A percentile compares a stretch with the other conserved stretches of the same genome.
Conservation (phyloP, 1,284 basidiomycete species). For the Entoloma clypeatum region DNA sequence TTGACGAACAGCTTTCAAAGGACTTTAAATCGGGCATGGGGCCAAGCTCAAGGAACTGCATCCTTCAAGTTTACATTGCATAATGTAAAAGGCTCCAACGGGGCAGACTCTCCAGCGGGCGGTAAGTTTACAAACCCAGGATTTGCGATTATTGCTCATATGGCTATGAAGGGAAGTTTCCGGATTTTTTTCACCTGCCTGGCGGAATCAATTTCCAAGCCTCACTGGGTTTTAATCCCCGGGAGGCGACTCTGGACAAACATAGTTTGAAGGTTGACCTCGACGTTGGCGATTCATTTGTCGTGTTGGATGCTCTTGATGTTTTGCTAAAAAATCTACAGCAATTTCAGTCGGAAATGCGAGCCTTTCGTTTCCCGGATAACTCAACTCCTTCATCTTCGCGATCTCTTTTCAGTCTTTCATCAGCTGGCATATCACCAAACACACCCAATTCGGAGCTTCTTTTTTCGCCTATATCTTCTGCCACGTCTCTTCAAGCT, state of each 20-base stretch:
- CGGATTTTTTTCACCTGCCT: slow-evolving; percentile 42
- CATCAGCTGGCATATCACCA: slow-evolving; percentile 19
- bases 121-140: too few relatives aligned
- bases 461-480: slow-evolving; percentile 17
- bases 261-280: slow-evolving; percentile 51
- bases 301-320: slow-evolving; percentile 47
- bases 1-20: slow-evolving; percentile 55
- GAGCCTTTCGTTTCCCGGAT: not conserved
- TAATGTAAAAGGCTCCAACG: slow-evolving; percentile 44
- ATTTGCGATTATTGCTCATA: slow-evolving; percentile 9
- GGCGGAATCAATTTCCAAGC: slow-evolving; percentile 42
- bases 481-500: slow-evolving; percentile 24
- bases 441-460: slow-evolving; percentile 13
- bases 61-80: slow-evolving; percentile 48
- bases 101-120: slow-evolving; percentile 19
- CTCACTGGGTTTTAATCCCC: slow-evolving; percentile 57
- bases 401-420: slow-evolving; percentile 2
- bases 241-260: slow-evolving; percentile 48
- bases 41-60: slow-evolving; percentile 52
- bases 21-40: slow-evolving; percentile 66
- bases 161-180: slow-evolving; percentile 18
- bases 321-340: slow-evolving; percentile 32
- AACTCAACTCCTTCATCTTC: slow-evolving; percentile 9
- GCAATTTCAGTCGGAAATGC: slow-evolving; percentile 16
- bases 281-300: slow-evolving; percentile 42